Evolutionary conservation across 768 basidiomycete genomes (phyloP).

Genomic region (Gautieria morchelliformis): DNA sequence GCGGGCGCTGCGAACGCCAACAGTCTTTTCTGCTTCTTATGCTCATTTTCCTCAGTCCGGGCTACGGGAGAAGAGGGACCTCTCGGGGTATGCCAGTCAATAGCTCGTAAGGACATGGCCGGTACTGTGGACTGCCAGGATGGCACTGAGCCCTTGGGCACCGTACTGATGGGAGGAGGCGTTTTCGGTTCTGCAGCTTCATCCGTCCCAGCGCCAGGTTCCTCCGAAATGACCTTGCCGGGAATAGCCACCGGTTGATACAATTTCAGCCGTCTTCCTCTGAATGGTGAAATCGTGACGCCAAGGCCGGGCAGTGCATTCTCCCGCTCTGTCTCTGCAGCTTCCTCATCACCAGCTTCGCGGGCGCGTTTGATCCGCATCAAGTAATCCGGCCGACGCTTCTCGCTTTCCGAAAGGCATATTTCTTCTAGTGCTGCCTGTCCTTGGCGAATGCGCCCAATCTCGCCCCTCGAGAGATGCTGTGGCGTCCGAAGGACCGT

Average conservation of each 20-base stretch:
- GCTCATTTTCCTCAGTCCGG: conserved; percentile 40
- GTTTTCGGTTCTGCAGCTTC: neutral
- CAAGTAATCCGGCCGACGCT: conserved; percentile 62
- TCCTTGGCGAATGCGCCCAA: neutral
- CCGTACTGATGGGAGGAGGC: neutral
- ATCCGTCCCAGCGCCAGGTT: neutral
- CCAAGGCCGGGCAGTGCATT: conserved; percentile 31
- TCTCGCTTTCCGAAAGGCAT: conserved; percentile 27
- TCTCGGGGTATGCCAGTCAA: conserved; percentile 6
- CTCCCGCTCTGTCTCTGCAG: conserved; percentile 14
- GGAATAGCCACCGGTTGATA: conserved; percentile 37
- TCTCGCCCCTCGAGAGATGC: neutral
- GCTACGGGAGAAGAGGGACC: conserved; percentile 10
- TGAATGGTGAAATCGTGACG: conserved; percentile 59
- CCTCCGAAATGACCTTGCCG: neutral
- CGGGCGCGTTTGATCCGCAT: conserved; percentile 26
- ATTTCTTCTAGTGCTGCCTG: neutral
- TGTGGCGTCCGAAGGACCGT: neutral
- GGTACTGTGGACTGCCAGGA: neutral
- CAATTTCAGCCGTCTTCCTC: conserved; percentile 62
- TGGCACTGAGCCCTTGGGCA: neutral
- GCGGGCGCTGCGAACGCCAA: conserved; percentile 46
- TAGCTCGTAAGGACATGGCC: neutral
- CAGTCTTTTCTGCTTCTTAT: conserved; percentile 57
- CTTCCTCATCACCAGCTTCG: conserved; percentile 13